phyloP scores from a whole-genome alignment of 306 rosid genomes.

The Cajanus cajan region DNA sequence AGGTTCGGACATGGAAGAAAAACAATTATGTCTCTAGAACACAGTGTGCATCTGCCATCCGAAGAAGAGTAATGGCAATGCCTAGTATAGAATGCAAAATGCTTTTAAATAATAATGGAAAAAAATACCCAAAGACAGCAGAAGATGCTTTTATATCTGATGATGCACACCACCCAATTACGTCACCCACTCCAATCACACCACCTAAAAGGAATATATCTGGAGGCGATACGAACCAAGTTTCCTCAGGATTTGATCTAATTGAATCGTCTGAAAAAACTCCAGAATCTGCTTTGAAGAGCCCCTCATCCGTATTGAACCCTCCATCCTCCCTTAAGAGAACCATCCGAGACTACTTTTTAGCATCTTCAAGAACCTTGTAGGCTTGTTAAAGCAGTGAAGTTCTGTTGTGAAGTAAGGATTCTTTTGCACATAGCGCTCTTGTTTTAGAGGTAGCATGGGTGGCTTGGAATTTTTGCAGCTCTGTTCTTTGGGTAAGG shows the following conservation, averaged over 20 bases:
- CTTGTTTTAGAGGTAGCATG: not conserved
- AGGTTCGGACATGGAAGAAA: conserved; percentile 81
- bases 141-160: conserved; percentile 22
- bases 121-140: conserved; percentile 28
- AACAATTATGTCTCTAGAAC: conserved; percentile 33
- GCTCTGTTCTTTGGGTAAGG: conserved; percentile 36
- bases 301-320: conserved; percentile 91
- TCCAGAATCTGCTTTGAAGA: conserved; percentile 67
- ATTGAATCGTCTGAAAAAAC: conserved; percentile 54
- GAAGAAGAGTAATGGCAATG: conserved; percentile 84
- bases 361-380: conserved; percentile 41
- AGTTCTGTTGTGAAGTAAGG: conserved; percentile 11
- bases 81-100: conserved; percentile 52
- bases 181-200: conserved; percentile 34
- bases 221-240: conserved; percentile 46
- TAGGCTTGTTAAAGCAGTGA: not conserved
- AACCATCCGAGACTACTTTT: conserved; percentile 89
- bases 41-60: conserved; percentile 47
- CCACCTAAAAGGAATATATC: conserved; percentile 58
- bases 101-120: conserved; percentile 44
- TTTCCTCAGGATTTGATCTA: conserved; percentile 35
- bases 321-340: conserved; percentile 83
- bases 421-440: not conserved
- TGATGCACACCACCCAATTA: conserved; percentile 13
- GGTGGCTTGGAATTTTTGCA: conserved; percentile 21